Evolutionary conservation across 2,329 filamentous ascomycete species (phyloP), one percentile per base, ranked within the genome.

Genomic region (Fusarium marasasianum): DNA sequence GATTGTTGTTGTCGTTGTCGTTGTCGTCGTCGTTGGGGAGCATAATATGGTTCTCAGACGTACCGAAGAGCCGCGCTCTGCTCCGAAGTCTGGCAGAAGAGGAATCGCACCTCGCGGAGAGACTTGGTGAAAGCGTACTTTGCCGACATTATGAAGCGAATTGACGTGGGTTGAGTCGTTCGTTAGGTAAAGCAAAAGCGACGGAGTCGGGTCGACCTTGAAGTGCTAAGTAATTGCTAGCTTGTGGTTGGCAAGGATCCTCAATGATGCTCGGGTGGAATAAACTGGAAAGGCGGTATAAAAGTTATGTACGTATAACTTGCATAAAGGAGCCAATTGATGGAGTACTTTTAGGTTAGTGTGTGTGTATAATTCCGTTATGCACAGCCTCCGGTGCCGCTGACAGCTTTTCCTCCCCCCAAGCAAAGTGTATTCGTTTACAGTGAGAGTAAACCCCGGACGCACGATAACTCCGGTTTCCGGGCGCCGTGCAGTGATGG

Each of bases 51-150:
- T 61, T 64, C 43, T 64, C 38, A 56, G 58, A 84, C 88, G 81
- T 87, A 97, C 96, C 96, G 92, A 74, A 94, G 92, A 73, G 94
- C 92, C 80, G 94, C 93, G 87, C 96, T 98, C 82, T 94, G 92
- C 82, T 97, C 93, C 76, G 93, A 94, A 60, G 94, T 95, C 86
- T 98, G 96, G 88, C 96, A 98, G 87, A 98, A 96, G 80, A 97
- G 89, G 87, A 99, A 99, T 82, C 96, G 93, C 83, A 99, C 89
- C 89, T 99, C 96, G 89, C 95, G 97, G 83, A 99, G 89, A 76
- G 91, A 87, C 84, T 94, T 93, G 78, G 91, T 90, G 86, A 99
- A 99, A 79, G 91, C 94, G 87, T 98, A 98, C 89, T 96, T 97
- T 85, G 89, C 88, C 78, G 95, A 94, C 96, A 98, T 98, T 76